Base-by-base conservation (phyloP, 805 yeast species). In the Ogataea paradorogensis region DNA sequence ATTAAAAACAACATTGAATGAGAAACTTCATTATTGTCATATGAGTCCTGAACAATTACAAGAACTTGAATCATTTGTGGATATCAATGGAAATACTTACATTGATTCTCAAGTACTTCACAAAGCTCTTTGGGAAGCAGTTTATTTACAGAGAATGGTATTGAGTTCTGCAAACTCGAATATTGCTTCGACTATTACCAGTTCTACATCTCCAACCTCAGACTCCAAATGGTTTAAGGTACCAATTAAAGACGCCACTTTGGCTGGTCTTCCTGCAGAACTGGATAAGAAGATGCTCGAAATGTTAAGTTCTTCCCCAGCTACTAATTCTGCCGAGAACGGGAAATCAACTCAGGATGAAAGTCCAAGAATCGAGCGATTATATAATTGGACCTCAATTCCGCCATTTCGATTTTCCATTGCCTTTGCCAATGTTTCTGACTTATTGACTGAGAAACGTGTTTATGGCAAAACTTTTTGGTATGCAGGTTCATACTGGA, bases 401-500 rank as follows among this genome's bases (percentile, higher is more conserved):
- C 82, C 81, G 5, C 81, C 82, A 1, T 75, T 71, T 49, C 54
- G 82, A 39, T 74, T 76, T 50, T 70, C 79, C 0, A 66, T 75
- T 34, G 73, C 76, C 4, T 76, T 76, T 54, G 65, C 70, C 7
- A 67, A 73, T 37, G 67, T 76, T 2, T 66, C 73, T 3, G 66
- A 66, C 9, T 58, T 76, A 13, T 56, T 62, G 11, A 63, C 70
- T 1, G 75, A 69, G 13, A 70, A 67, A 48, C 58, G 80, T 29
- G 71, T 73, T 1, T 76, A 76, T 47, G 71, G 76, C 8, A 67
- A 70, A 42, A 69, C 78, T 0, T 61, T 74, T 24, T 76, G 80
- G 79, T 76, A 75, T 50, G 79, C 80, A n/a, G 82, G 82, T 0
- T 74, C 80, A 9, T 73, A 70, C 48, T 76, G 82, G 82, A 74